These are phyloP conservation scores for Linnemannia elongata DNA, from an alignment of 192 early-diverging fungal genomes.

Conservation along the genomic window DNA sequence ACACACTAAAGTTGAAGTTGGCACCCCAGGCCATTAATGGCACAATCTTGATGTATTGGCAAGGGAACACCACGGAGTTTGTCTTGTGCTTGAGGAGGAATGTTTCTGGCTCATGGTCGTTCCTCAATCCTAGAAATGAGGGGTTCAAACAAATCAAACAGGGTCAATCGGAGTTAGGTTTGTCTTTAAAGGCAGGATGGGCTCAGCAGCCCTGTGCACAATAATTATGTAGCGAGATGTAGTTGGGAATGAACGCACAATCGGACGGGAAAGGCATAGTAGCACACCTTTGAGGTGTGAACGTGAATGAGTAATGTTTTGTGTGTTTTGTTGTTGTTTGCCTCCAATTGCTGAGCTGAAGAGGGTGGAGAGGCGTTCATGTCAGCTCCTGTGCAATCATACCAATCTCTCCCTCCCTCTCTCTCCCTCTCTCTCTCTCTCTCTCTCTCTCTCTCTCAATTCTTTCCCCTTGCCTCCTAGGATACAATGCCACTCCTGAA, in stretches of 20 bases:
- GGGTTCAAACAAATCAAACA: neutral
- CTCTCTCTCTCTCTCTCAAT: neutral
- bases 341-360: neutral
- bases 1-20: slow-evolving; percentile 97
- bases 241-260: neutral
- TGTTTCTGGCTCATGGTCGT: slow-evolving; percentile 87
- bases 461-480: neutral
- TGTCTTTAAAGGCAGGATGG: neutral
- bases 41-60: slow-evolving; percentile 94
- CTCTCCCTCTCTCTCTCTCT: neutral
- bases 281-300: neutral
- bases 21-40: slow-evolving; percentile 91
- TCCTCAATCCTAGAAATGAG: slow-evolving; percentile 61
- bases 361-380: neutral
- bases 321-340: neutral
- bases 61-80: slow-evolving; percentile 86
- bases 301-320: neutral
- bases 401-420: neutral
- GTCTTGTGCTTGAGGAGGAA: slow-evolving; percentile 86
- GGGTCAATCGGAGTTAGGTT: neutral
- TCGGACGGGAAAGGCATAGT: neutral
- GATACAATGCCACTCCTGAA: neutral
- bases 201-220: neutral
- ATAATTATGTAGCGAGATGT: neutral
- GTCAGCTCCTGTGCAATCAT: neutral